Evolutionary conservation across 352 stramenopile species (phyloP).

Genomic region (Globisporangium iwayamae): DNA sequence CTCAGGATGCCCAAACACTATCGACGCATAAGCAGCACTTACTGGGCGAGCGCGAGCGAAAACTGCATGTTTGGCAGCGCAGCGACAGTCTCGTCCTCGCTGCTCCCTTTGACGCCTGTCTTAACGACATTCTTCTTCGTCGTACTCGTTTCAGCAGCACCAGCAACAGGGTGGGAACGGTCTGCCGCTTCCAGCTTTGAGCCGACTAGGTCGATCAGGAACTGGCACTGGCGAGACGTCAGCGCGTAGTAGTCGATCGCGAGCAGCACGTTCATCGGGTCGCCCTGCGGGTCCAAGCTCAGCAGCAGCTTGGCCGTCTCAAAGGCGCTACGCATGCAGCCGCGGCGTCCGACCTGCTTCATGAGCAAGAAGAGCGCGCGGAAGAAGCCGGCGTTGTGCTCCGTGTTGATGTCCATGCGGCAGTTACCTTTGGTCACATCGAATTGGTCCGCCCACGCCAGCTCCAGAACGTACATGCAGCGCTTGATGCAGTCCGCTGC

Average conservation of each 20-base stretch:
- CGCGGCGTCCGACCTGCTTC: slow-evolving; percentile 79
- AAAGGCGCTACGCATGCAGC: slow-evolving; percentile 83
- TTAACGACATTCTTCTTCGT: slow-evolving; percentile 16
- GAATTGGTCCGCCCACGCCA: slow-evolving; percentile 82
- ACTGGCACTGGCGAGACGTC: slow-evolving; percentile 76
- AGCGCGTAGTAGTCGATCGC: slow-evolving; percentile 84
- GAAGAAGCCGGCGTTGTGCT: slow-evolving; percentile 80
- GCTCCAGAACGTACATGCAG: slow-evolving; percentile 79
- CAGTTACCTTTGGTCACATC: slow-evolving; percentile 77
- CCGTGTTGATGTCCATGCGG: slow-evolving; percentile 75
- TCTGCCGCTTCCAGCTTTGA: slow-evolving; percentile 63
- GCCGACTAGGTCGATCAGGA: slow-evolving; percentile 58
- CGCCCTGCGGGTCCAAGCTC: slow-evolving; percentile 68
- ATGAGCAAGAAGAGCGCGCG: slow-evolving; percentile 74
- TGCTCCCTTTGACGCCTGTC: slow-evolving; percentile 20
- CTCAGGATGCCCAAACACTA: not conserved
- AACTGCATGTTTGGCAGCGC: slow-evolving; percentile 73
- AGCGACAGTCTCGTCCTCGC: slow-evolving; percentile 24
- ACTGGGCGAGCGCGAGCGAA: slow-evolving; percentile 73
- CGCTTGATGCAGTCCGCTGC: slow-evolving; percentile 81
- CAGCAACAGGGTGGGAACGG: slow-evolving; percentile 24
- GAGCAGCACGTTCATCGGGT: slow-evolving; percentile 78
- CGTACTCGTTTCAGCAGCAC: not conserved
- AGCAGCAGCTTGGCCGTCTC: slow-evolving; percentile 75
- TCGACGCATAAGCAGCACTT: slow-evolving; percentile 12